These are phyloP conservation scores for Peronosclerospora sorghi DNA, from an alignment of 352 stramenopile genomes.

Conservation along the genomic window DNA sequence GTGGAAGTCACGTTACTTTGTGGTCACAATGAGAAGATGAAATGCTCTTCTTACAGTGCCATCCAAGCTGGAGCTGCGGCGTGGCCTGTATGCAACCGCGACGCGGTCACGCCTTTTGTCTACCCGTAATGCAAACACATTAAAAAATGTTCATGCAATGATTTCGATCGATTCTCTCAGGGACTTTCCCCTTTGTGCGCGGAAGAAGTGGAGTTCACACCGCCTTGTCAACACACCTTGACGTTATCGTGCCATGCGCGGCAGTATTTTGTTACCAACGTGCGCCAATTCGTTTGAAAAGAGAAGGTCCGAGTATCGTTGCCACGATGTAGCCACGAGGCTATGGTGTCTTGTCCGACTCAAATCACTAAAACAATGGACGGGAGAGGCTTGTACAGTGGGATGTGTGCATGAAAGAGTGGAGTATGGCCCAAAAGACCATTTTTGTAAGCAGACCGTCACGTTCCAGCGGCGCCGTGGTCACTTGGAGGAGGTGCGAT, in stretches of 20 bases:
- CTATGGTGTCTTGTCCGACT: slow-evolving; percentile 32
- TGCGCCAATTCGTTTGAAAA: slow-evolving; percentile 34
- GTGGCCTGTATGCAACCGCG: slow-evolving; percentile 49
- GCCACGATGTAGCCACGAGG: slow-evolving; percentile 59
- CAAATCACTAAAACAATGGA: slow-evolving; percentile 39
- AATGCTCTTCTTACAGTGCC: slow-evolving; percentile 33
- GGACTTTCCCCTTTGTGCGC: slow-evolving; percentile 32
- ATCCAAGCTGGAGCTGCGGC: slow-evolving; percentile 19
- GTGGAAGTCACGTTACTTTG: slow-evolving; percentile 58
- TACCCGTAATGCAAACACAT: slow-evolving; percentile 67
- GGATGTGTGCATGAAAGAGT: slow-evolving; percentile 45
- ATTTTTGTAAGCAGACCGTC: slow-evolving; percentile 45
- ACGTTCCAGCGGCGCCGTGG: slow-evolving; percentile 55
- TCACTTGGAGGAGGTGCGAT: slow-evolving; percentile 41
- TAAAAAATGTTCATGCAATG: slow-evolving; percentile 44
- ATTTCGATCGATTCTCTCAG: slow-evolving; percentile 44
- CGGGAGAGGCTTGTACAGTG: slow-evolving; percentile 21
- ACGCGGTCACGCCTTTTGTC: slow-evolving; percentile 47
- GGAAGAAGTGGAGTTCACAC: slow-evolving; percentile 49
- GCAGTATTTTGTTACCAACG: slow-evolving; percentile 16
- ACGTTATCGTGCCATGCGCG: slow-evolving; percentile 49
- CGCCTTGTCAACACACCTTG: slow-evolving; percentile 51
- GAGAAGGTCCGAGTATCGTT: slow-evolving; percentile 40
- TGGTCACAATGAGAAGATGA: slow-evolving; percentile 40
- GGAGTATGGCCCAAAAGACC: slow-evolving; percentile 55